Conservation (phyloP, 1,284 basidiomycete genomes). For the Pseudozyma sp. region DNA sequence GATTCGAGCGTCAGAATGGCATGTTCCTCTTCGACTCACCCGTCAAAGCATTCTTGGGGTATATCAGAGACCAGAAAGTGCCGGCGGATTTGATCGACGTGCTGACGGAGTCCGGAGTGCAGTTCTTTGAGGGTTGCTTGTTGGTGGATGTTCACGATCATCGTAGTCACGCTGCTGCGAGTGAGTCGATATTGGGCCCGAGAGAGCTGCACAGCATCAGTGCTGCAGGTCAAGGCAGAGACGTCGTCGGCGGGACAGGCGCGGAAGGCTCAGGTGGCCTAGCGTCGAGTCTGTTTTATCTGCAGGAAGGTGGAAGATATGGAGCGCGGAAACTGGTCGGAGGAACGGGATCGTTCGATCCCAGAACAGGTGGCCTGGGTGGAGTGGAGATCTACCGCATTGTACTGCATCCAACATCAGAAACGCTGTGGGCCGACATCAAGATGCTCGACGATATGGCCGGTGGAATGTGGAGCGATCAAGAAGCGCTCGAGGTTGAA, state of each 20-base stretch:
- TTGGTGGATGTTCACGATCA: constrained; percentile 67
- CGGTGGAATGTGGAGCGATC: constrained; percentile 62
- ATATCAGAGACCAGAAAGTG: constrained; percentile 61
- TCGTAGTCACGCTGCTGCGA: constrained; percentile 37
- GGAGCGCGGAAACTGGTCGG: constrained; percentile 35
- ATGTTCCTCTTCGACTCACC: constrained; percentile 65
- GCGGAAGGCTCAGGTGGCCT: constrained; percentile 16
- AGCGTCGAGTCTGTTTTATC: constrained; percentile 45
- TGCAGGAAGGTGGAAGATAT: constrained; percentile 57
- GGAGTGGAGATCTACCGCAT: constrained; percentile 64
- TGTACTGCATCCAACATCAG: constrained; percentile 60
- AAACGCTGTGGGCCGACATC: constrained; percentile 64
- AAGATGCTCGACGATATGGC: constrained; percentile 57
- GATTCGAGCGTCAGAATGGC: constrained; percentile 66
- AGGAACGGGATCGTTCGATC: constrained; percentile 15
- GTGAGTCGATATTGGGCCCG: constrained; percentile 18
- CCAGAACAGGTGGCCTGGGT: constrained; percentile 25
- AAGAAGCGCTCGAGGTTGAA: constrained; percentile 64
- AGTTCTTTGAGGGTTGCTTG: constrained; percentile 65
- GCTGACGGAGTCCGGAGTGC: constrained; percentile 55
- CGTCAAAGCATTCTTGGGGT: constrained; percentile 60
- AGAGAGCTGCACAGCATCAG: constrained; percentile 31
- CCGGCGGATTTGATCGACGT: constrained; percentile 64
- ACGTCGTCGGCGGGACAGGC: not conserved
- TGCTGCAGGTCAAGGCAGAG: constrained; percentile 5